Evolutionary conservation across 225 moss, liverwort and hornwort species (phyloP), one percentile per base, ranked within the genome.

Genomic region (Physcomitrellopsis africana): DNA sequence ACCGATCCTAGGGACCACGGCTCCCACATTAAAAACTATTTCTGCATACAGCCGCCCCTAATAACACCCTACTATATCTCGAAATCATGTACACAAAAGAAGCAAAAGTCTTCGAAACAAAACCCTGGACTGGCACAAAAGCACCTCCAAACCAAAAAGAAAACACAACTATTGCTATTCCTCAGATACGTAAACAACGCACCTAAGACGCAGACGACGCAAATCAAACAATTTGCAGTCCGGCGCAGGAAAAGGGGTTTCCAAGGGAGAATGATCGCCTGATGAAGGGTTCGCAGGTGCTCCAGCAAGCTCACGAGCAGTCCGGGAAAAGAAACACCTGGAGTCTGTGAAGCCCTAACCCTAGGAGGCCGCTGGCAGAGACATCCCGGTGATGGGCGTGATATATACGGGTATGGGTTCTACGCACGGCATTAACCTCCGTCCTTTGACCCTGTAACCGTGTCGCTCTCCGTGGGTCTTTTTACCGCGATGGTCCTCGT

Each of bases 281-380:
- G 80, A 74, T 77, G 77, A 70, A 73, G 80, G 57, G 10, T n/a
- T n/a, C 27, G 43, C 60, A 60, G 32, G 47, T 24, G 60, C 70
- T 70, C 59, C 80, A 46, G 64, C 80, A 20, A 60, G 77, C 60
- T 42, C 47, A 11, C 62, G 49, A 29, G 72, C 23, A 27, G 46
- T 69, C 54, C 60, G 52, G 57, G 73, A 53, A 17, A 1, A 77
- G 68, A 29, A 60, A 0, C 15, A 0, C 0, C 0, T 0, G 0
- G 0, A 0, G 1, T 0, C 0, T 2, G 29, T 2, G 41, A 45
- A 23, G 48, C 69, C 80, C 77, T 84, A 80, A 60, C 77, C 83
- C 83, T 79, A 84, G 77, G 73, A 41, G n/a, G 73, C 3, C 3
- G 48, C 32, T 2, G 32, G 32, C 32, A 2, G 32, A 37, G 5